phyloP scores from a whole-genome alignment of 23 red algal species.

The Gracilaria domingensis region DNA sequence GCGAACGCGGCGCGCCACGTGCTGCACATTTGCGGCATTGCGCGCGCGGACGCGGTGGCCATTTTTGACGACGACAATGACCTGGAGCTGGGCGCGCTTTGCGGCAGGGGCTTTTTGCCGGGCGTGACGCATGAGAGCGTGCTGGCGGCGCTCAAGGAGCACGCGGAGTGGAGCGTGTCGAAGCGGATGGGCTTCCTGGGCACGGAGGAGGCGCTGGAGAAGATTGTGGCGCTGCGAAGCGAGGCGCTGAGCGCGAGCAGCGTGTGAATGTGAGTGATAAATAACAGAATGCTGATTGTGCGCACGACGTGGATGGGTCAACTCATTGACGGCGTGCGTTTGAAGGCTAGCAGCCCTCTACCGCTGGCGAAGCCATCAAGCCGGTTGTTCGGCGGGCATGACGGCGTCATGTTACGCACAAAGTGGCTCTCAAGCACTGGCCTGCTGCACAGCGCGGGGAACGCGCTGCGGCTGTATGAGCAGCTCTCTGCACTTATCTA shows the following conservation, averaged over 20 bases:
- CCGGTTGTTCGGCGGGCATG: too few relatives aligned
- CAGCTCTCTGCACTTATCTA: too few relatives aligned
- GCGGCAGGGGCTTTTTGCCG: slow-evolving; percentile 70
- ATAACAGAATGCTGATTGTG: too few relatives aligned
- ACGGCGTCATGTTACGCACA: too few relatives aligned
- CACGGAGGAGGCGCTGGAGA: slow-evolving; percentile 76
- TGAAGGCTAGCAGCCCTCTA: too few relatives aligned
- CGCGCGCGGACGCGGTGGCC: slow-evolving; percentile 45
- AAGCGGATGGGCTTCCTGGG: slow-evolving; percentile 67
- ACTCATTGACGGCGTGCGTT: too few relatives aligned
- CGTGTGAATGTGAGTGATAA: neutral
- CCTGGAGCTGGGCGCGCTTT: slow-evolving; percentile 73
- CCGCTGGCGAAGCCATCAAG: too few relatives aligned
- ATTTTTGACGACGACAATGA: slow-evolving; percentile 98
- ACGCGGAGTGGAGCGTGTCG: slow-evolving; percentile 77
- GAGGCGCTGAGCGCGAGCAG: slow-evolving; percentile 3
- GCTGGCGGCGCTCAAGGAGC: slow-evolving; percentile 37
- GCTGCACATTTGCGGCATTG: slow-evolving; percentile 25
- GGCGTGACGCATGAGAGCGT: slow-evolving; percentile 82
- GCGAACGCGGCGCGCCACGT: slow-evolving; percentile 79
- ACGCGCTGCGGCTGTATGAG: too few relatives aligned
- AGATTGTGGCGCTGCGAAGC: slow-evolving; percentile 42
- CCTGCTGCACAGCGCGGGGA: too few relatives aligned
- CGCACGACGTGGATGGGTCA: too few relatives aligned
- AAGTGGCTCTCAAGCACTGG: too few relatives aligned